Evolutionary conservation across 225 moss, liverwort and hornwort genomes (phyloP).

Genomic region (Sphagnum contortum): DNA sequence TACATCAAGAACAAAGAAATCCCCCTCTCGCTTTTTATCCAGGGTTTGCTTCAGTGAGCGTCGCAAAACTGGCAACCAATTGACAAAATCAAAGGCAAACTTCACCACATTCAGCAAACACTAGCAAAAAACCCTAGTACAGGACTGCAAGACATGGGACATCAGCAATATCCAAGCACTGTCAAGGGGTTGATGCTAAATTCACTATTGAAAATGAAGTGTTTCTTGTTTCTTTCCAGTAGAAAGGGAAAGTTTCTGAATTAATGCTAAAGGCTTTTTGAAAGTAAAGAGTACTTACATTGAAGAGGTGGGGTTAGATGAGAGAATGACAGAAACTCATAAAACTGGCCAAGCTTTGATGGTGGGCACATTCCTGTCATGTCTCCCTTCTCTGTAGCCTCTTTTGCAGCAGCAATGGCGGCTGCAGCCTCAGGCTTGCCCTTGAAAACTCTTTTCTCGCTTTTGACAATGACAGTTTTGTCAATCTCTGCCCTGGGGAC

Average conservation of each 20-base stretch:
- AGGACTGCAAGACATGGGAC: too few relatives aligned
- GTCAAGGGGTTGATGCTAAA: too few relatives aligned
- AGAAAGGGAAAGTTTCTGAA: too few relatives aligned
- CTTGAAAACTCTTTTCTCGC: constrained; percentile 32
- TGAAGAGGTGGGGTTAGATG: constrained; percentile 47
- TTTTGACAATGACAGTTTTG: constrained; percentile 2
- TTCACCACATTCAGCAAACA: neutral
- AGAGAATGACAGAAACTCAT: constrained; percentile 60
- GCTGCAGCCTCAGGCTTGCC: constrained; percentile 64
- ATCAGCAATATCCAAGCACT: too few relatives aligned
- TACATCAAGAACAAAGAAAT: constrained; percentile 50
- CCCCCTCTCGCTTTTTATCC: constrained; percentile 28
- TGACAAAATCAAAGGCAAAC: neutral
- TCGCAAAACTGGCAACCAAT: constrained; percentile 40
- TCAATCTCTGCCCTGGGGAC: too few relatives aligned
- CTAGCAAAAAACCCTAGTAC: neutral
- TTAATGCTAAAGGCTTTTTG: too few relatives aligned
- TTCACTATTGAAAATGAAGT: too few relatives aligned
- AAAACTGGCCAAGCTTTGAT: constrained; percentile 60
- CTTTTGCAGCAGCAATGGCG: constrained; percentile 64
- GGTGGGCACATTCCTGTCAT: constrained; percentile 74
- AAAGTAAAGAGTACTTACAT: constrained; percentile 28
- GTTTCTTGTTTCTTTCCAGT: too few relatives aligned
- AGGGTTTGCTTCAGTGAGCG: constrained; percentile 42
- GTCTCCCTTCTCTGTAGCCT: constrained; percentile 66